Percentiles rank a stretch among this genome's conserved stretches.
phyloP scores from a whole-genome alignment of 2,329 filamentous ascomycete species.

The Dactylellina drechsleri region DNA sequence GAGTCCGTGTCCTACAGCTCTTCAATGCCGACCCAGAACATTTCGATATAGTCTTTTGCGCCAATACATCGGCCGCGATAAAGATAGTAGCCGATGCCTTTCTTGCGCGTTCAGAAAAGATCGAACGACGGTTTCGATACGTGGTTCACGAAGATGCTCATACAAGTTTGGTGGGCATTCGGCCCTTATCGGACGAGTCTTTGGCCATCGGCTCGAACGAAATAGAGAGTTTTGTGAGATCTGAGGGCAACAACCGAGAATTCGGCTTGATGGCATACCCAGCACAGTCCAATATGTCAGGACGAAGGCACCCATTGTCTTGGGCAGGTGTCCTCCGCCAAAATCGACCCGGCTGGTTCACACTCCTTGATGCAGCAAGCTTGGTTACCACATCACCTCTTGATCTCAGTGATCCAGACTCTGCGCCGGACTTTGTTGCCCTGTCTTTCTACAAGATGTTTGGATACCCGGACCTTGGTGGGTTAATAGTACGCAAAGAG shows the following conservation, averaged over 20 bases:
- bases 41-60: constrained; percentile 72
- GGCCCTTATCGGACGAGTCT: constrained; percentile 74
- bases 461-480: constrained; percentile 91
- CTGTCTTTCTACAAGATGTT: constrained; percentile 98
- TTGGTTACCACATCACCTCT: constrained; percentile 80
- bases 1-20: constrained; percentile 68
- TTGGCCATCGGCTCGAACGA: constrained; percentile 74
- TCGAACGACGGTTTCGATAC: constrained; percentile 67
- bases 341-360: constrained; percentile 65
- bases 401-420: constrained; percentile 71
- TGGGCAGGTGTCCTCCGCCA: constrained; percentile 71
- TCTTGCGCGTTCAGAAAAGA: constrained; percentile 60
- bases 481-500: constrained; percentile 75
- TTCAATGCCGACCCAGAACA: constrained; percentile 70
- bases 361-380: constrained; percentile 84
- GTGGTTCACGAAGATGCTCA: constrained; percentile 72
- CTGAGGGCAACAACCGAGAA: constrained; percentile 59
- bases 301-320: constrained; percentile 74
- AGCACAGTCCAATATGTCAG: constrained; percentile 93
- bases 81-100: constrained; percentile 72
- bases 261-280: constrained; percentile 79
- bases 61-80: constrained; percentile 72
- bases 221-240: constrained; percentile 73
- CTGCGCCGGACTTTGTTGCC: constrained; percentile 83
- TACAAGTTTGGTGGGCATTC: constrained; percentile 74